Evolutionary conservation across 805 yeast species (phyloP).

Genomic region (Wickerhamomyces xylosicus): DNA sequence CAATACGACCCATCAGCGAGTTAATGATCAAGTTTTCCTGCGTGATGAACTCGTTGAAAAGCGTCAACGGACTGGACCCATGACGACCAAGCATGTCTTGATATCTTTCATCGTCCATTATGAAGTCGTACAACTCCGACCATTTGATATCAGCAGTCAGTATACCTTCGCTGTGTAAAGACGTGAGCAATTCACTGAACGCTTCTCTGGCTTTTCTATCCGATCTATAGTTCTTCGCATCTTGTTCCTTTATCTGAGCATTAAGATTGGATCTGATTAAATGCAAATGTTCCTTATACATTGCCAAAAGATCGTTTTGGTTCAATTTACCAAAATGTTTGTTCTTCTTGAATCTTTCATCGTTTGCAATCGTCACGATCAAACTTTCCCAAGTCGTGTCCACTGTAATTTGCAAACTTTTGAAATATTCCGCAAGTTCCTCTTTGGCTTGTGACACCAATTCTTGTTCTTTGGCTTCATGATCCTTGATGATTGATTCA

Average conservation of each 20-base stretch:
- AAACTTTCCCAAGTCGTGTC: constrained; percentile 14
- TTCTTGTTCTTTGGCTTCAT: constrained; percentile 15
- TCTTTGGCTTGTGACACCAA: constrained; percentile 36
- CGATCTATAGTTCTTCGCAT: constrained; percentile 33
- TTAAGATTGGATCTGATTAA: constrained; percentile 20
- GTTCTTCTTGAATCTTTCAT: constrained; percentile 47
- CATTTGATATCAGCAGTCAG: constrained; percentile 48
- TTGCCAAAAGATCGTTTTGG: constrained; percentile 48
- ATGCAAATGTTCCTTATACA: constrained; percentile 30
- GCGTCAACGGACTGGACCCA: constrained; percentile 70
- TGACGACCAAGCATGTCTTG: constrained; percentile 56
- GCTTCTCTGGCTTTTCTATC: constrained; percentile 62
- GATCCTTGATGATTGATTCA: constrained; percentile 23
- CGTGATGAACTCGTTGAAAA: constrained; percentile 67
- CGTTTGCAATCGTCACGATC: constrained; percentile 18
- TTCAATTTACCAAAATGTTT: constrained; percentile 41
- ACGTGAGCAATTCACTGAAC: constrained; percentile 38
- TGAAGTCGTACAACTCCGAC: constrained; percentile 37
- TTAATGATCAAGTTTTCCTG: constrained; percentile 44
- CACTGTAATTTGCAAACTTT: constrained; percentile 20
- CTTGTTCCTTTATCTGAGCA: constrained; percentile 14
- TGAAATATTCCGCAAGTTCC: constrained; percentile 44
- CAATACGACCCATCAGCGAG: constrained; percentile 40
- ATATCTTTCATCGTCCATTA: constrained; percentile 50
- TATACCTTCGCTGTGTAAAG: constrained; percentile 20